Evolutionary conservation across 2,329 filamentous ascomycete species (phyloP).

Genomic region (Trichoderma hamatum): DNA sequence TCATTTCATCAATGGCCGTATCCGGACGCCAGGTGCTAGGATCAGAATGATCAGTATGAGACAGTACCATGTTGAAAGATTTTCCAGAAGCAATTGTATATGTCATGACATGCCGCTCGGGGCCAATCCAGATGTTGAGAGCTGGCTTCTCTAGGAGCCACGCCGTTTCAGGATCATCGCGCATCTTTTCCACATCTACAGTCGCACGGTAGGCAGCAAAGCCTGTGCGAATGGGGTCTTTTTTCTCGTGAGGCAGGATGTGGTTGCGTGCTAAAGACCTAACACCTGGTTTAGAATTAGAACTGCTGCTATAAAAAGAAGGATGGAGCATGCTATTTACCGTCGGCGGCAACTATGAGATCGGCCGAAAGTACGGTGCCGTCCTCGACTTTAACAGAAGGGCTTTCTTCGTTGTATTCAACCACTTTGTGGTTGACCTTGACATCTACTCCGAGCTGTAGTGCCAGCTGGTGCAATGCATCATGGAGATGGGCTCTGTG

Average conservation of each 20-base stretch:
- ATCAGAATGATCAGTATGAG: constrained; percentile 44
- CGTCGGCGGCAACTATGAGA: constrained; percentile 44
- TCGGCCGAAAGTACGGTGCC: constrained; percentile 36
- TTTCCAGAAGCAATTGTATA: constrained; percentile 47
- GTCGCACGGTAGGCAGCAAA: constrained; percentile 49
- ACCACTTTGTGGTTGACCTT: constrained; percentile 34
- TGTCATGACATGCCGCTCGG: constrained; percentile 49
- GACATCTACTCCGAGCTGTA: constrained; percentile 36
- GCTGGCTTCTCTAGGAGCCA: constrained; percentile 46
- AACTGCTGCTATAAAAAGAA: background rate
- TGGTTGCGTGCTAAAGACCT: constrained; percentile 26
- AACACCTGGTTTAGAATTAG: background rate
- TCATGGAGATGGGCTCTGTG: constrained; percentile 44
- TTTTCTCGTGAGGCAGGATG: background rate
- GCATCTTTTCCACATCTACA: constrained; percentile 44
- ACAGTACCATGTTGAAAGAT: constrained; percentile 52
- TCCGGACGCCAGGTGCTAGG: constrained; percentile 37
- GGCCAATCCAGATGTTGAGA: constrained; percentile 48
- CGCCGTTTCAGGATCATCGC: constrained; percentile 39
- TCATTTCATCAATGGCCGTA: constrained; percentile 40
- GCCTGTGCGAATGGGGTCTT: constrained; percentile 34
- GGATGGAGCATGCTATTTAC: constrained; percentile 27
- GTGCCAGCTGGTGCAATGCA: constrained; percentile 35
- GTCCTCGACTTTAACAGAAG: constrained; percentile 32
- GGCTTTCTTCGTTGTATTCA: constrained; percentile 31